Evolutionary conservation across 805 yeast genomes (phyloP).

Genomic region (Lipomyces yamadae): DNA sequence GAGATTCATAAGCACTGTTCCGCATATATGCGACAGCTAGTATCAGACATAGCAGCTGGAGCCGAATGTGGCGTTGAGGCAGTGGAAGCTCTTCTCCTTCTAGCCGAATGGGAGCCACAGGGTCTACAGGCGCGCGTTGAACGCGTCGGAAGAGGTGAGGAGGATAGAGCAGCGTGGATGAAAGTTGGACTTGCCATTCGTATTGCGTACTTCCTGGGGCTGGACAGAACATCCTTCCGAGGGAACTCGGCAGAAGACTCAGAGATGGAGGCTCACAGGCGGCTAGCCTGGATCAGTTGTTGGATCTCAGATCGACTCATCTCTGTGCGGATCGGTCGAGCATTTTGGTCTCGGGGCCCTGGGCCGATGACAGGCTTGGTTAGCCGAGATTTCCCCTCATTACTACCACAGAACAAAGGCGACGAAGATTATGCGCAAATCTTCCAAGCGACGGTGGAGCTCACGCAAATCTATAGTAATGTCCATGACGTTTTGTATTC

Average conservation of each 20-base stretch:
- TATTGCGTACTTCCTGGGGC: background rate
- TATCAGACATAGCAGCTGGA: background rate
- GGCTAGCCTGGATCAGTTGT: constrained; percentile 1
- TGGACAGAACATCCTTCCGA: background rate
- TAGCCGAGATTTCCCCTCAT: background rate
- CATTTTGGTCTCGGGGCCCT: constrained; percentile 3
- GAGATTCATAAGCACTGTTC: background rate
- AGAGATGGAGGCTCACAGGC: constrained; percentile 1
- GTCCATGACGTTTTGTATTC: constrained; percentile 2
- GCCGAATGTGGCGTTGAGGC: background rate
- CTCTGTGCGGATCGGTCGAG: background rate
- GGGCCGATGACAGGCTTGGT: background rate
- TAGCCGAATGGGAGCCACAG: background rate
- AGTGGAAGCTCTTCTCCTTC: constrained; percentile 4
- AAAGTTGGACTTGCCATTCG: background rate
- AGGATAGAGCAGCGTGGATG: background rate
- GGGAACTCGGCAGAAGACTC: background rate
- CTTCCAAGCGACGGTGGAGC: background rate
- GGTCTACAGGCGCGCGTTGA: background rate
- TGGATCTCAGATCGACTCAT: background rate
- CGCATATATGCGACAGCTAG: background rate
- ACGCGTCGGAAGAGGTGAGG: constrained; percentile 3
- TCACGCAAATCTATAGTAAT: constrained; percentile 1
- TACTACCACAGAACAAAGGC: background rate
- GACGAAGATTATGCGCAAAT: constrained; percentile 6